These are phyloP conservation scores for Biscogniauxia mediterranea DNA, from an alignment of 2,329 filamentous ascomycete genomes.

Conservation along the genomic window DNA sequence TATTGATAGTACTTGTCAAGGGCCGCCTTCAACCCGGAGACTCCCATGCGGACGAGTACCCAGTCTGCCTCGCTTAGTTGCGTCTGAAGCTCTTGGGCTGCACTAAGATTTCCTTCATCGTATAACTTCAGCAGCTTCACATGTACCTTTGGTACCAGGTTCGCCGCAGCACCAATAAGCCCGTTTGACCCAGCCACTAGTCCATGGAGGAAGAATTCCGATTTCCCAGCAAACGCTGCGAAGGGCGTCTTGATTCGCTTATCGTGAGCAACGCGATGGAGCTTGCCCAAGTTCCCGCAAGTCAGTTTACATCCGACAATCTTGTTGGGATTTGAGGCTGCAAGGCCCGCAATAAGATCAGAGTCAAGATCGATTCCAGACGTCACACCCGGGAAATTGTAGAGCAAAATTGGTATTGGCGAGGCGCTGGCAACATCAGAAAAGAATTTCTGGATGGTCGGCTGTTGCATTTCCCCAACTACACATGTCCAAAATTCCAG, in stretches of 20 bases:
- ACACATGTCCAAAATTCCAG: too few species aligned
- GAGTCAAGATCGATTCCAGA: slow-evolving; percentile 67
- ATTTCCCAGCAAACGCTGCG: slow-evolving; percentile 62
- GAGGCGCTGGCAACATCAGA: slow-evolving; percentile 57
- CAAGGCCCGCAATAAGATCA: slow-evolving; percentile 55
- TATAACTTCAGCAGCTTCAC: slow-evolving; percentile 59
- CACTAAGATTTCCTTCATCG: too few species aligned
- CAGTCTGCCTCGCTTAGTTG: too few species aligned
- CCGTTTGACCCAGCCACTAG: slow-evolving; percentile 61
- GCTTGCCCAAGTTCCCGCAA: slow-evolving; percentile 53
- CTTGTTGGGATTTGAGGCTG: slow-evolving; percentile 40
- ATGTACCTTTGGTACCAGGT: slow-evolving; percentile 66
- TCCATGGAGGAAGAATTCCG: slow-evolving; percentile 63
- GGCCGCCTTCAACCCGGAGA: too few species aligned
- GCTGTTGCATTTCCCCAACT: slow-evolving; percentile 34
- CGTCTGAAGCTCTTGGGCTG: too few species aligned
- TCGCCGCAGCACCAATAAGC: slow-evolving; percentile 65
- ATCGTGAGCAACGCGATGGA: slow-evolving; percentile 39
- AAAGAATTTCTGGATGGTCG: slow-evolving; percentile 63
- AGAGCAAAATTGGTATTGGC: slow-evolving; percentile 64
- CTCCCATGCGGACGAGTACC: too few species aligned
- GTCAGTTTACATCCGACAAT: slow-evolving; percentile 55
- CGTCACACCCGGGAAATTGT: slow-evolving; percentile 70
- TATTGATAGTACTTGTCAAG: too few species aligned
- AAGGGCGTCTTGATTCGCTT: slow-evolving; percentile 44